phyloP scores from a whole-genome alignment of 495 filamentous ascomycete genomes.

The Cercophora sp. region DNA sequence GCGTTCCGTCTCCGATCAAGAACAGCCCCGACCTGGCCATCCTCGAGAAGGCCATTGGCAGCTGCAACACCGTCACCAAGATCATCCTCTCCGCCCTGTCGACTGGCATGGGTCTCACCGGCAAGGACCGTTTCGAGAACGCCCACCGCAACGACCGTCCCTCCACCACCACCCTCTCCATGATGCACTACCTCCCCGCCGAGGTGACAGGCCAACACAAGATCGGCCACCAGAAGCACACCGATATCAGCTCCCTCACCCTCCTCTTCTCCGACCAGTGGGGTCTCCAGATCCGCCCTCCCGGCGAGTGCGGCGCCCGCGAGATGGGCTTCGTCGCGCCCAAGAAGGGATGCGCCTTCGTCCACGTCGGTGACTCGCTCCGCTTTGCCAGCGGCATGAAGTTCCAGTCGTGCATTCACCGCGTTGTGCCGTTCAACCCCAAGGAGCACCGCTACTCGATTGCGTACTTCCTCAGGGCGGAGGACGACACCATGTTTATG shows the following conservation, averaged over 20 bases:
- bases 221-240: constrained; percentile 54
- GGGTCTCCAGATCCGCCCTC: constrained; percentile 53
- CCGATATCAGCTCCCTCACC: constrained; percentile 55
- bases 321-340: constrained; percentile 54
- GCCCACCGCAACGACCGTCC: constrained; percentile 47
- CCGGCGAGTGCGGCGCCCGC: constrained; percentile 35
- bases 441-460: constrained; percentile 53
- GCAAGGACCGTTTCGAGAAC: constrained; percentile 47
- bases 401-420: constrained; percentile 53
- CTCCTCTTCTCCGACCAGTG: constrained; percentile 53
- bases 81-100: constrained; percentile 49
- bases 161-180: constrained; percentile 43
- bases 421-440: constrained; percentile 49
- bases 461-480: constrained; percentile 54
- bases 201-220: constrained; percentile 36
- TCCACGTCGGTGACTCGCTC: constrained; percentile 57
- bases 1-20: constrained; percentile 45
- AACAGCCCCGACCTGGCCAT: constrained; percentile 43
- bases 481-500: constrained; percentile 49
- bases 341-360: constrained; percentile 44
- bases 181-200: constrained; percentile 47
- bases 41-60: constrained; percentile 43
- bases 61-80: constrained; percentile 48
- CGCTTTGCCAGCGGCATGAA: constrained; percentile 47
- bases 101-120: constrained; percentile 39